Base-by-base conservation (phyloP, 306 rosid genomes). In the Mimosa pudica region DNA sequence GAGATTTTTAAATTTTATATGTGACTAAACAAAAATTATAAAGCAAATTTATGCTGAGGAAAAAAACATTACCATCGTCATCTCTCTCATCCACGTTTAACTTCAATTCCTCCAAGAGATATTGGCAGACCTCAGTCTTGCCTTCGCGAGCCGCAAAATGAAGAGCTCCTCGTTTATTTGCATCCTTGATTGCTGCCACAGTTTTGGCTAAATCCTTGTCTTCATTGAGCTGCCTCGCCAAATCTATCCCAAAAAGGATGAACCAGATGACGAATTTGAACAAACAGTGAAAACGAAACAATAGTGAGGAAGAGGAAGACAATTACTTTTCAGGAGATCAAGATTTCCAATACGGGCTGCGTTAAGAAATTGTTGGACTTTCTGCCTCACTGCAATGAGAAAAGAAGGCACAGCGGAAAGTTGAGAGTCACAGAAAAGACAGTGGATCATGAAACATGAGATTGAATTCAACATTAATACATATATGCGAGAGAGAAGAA, bases 81-180 rank as follows among this genome's bases (percentile, higher is more conserved):
- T 96, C 99, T 80, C 73, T 88, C 1, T 92, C 81, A 86, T 96
- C 93, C 2, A 89, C 92, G 24, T 81, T 79, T 18, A 96, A 93
- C 73, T 96, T 96, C 90, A 96, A 84, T 9, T 93, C 94, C 80
- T 85, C 86, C 35, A 96, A 51, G 74, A 96, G 88, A 79, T 90
- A 93, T 20, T 85, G 80, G 82, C 98, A 91, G 67, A 95, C 86
- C 73, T 92, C 92, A 33, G 92, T 91, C 77, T 93, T 87, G 57
- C 98, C 98, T 78, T 93, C 97, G 2, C 89, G 89, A 2, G 99
- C 94, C 0, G 99, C 97, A 63, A 95, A 95, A 80, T 93, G 99
- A 38, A 95, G 88, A 4, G 99, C 99, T 10, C 97, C 97, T 54
- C 99, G 88, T 78, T 95, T 91, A 85, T 95, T 93, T 41, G 96